Base-by-base conservation (phyloP, 805 yeast species). In the Nakazawaea peltata region DNA sequence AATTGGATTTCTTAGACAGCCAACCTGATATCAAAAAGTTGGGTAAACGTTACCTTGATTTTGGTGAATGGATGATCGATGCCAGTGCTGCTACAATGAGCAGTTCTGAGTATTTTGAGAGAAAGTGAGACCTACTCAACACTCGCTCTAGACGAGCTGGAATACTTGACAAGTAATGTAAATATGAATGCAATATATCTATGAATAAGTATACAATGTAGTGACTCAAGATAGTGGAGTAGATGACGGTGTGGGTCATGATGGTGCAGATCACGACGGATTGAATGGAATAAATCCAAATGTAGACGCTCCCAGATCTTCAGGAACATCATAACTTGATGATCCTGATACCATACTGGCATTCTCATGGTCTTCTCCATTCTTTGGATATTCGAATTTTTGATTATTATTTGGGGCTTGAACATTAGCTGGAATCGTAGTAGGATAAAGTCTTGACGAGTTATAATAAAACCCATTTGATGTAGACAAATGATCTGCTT, bases 1-100 rank as follows among this genome's bases (percentile, higher is more conserved):
- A 80, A 47, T 44, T 72, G 10, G 72, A 71, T 10, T 30, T 56
- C 1, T 48, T 77, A n/a, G 63, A 63, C 14, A 57, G 59, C 10
- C 64, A 67, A 37, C 57, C 61, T 14, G 70, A 71, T 6, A 56
- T 71, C 4, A 67, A 66, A 44, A 59, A 63, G 26, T 77, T 76
- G 46, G 63, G 79, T 4, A 59, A 61, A 24, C 79, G 75, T 51
- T 92, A 88, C 53, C 67, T 92, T 43, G 81, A 76, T 34, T 52
- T 79, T 19, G 98, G 98, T n/a, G 98, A 92, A 50, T 75, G 77
- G 56, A 60, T 81, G 2, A 77, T 80, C 44, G 95, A 87, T 50
- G 70, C 74, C 37, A 63, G 81, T 15, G 79, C 81, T 9, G 80
- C 82, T 3, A 65, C 74, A 44, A 70, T 86, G 65, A 74, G 78